phyloP scores from a whole-genome alignment of 2,329 filamentous ascomycete species.

The Incumbomyces lentus region DNA sequence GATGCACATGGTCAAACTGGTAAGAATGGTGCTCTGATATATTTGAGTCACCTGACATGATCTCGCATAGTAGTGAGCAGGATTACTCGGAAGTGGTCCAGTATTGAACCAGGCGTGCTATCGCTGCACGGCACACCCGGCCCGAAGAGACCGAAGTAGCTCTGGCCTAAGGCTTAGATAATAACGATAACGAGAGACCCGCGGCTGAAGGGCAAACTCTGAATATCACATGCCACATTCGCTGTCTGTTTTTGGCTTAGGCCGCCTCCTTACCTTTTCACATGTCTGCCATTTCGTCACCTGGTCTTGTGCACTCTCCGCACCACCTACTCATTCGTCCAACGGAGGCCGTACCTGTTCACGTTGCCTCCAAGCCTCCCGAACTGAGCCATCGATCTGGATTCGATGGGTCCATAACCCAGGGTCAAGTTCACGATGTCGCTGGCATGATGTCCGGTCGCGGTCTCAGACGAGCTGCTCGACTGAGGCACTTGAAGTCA shows the following conservation, averaged over 20 bases:
- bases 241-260: background rate
- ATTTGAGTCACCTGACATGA: no score
- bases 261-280: constrained; percentile 1
- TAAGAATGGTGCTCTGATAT: no score
- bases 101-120: no score
- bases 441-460: constrained; percentile 1
- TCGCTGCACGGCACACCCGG: no score
- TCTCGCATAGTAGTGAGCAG: no score
- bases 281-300: constrained; percentile 5
- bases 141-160: no score
- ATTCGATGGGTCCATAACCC: background rate
- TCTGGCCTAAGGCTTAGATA: no score
- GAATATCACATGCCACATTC: constrained; percentile 2
- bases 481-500: background rate
- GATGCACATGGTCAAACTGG: no score
- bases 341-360: background rate
- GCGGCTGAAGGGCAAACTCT: background rate
- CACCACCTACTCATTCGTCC: background rate
- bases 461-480: background rate
- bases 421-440: background rate
- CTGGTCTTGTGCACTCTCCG: background rate
- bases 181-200: no score
- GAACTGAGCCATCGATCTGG: no score
- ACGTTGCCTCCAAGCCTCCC: background rate
- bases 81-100: no score